Evolutionary conservation across 352 stramenopile species (phyloP).

Genomic region (Pythium apleroticum): DNA sequence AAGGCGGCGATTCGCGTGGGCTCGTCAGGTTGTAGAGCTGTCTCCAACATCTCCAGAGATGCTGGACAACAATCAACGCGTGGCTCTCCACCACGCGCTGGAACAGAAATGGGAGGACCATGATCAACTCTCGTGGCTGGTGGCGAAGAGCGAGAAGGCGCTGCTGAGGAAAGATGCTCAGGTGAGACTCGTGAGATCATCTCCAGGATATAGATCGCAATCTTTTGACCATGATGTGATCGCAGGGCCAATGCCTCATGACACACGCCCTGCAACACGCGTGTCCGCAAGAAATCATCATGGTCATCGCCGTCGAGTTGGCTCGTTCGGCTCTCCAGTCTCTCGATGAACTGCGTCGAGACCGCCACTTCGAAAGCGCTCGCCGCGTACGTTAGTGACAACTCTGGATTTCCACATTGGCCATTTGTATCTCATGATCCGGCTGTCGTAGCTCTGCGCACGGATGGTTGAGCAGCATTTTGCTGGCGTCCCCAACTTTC

Average conservation of each 20-base stretch:
- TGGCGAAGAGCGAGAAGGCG: slow-evolving; percentile 35
- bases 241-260: slow-evolving; percentile 39
- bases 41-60: slow-evolving; percentile 26
- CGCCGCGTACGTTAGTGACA: slow-evolving; percentile 37
- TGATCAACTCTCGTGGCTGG: slow-evolving; percentile 51
- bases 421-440: not conserved
- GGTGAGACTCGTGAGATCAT: no score
- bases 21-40: slow-evolving; percentile 29
- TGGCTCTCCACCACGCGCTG: slow-evolving; percentile 46
- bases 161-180: slow-evolving; percentile 49
- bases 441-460: slow-evolving; percentile 38
- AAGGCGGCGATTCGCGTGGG: slow-evolving; percentile 34
- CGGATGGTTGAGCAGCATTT: slow-evolving; percentile 52
- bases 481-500: slow-evolving; percentile 63
- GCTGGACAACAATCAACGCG: slow-evolving; percentile 33
- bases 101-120: slow-evolving; percentile 43
- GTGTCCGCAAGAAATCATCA: slow-evolving; percentile 47
- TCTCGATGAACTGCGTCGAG: slow-evolving; percentile 32
- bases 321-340: slow-evolving; percentile 28
- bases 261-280: slow-evolving; percentile 41
- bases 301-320: slow-evolving; percentile 57
- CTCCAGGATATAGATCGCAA: no score
- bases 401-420: not conserved
- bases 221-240: no score
- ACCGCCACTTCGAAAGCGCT: slow-evolving; percentile 50